phyloP scores from a whole-genome alignment of 116 monocot genomes.

The Dioscorea cayenensis region DNA sequence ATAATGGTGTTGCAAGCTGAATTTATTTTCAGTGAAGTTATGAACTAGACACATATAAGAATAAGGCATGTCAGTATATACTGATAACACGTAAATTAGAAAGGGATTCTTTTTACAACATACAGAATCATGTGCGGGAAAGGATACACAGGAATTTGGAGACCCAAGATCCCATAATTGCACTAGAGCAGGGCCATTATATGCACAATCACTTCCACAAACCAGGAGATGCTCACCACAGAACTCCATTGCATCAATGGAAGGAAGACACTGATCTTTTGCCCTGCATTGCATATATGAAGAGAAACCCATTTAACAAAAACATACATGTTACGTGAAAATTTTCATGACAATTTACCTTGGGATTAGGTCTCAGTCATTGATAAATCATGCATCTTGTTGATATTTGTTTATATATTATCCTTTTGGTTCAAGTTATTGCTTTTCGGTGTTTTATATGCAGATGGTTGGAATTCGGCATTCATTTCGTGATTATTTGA shows the following conservation, averaged over 20 bases:
- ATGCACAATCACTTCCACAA: slow-evolving; percentile 67
- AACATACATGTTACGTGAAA: background rate
- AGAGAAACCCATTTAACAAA: background rate
- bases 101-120: slow-evolving; percentile 10
- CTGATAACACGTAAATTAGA: background rate
- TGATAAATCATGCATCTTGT: too few species aligned
- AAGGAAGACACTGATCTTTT: slow-evolving; percentile 29
- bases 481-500: too few species aligned
- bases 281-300: slow-evolving; percentile 9
- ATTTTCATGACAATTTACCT: too few species aligned
- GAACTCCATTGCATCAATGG: slow-evolving; percentile 60
- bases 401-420: too few species aligned
- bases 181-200: slow-evolving; percentile 53
- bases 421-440: too few species aligned
- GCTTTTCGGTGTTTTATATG: too few species aligned
- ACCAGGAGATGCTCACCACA: slow-evolving; percentile 54
- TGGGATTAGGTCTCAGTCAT: too few species aligned
- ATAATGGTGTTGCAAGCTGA: slow-evolving; percentile 52
- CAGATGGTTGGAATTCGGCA: too few species aligned
- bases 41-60: slow-evolving; percentile 46
- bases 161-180: slow-evolving; percentile 88
- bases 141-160: slow-evolving; percentile 39
- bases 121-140: slow-evolving; percentile 78
- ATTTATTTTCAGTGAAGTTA: slow-evolving; percentile 62
- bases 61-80: slow-evolving; percentile 18